A percentile compares a stretch with the other conserved stretches of the same genome.
These are phyloP conservation scores for Gaertneriomyces sp. DNA, from an alignment of 192 early-diverging fungal genomes.

Conservation along the genomic window DNA sequence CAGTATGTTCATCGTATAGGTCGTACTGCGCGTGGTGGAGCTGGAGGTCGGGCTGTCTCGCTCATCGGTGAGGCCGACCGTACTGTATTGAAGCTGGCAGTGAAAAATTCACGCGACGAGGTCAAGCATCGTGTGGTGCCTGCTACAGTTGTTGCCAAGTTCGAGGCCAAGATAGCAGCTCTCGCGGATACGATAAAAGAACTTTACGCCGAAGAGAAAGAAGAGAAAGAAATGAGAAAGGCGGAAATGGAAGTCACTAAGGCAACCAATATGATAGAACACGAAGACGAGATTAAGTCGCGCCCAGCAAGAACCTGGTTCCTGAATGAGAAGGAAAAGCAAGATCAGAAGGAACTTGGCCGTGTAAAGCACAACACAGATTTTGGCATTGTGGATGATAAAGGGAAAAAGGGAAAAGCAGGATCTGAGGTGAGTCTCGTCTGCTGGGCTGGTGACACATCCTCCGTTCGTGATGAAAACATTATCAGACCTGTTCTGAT, in stretches of 20 bases:
- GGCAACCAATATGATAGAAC: conserved; percentile 77
- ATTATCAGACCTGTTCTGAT: too few relatives aligned
- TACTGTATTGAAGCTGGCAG: conserved; percentile 84
- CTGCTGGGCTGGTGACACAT: too few relatives aligned
- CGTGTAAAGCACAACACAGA: conserved; percentile 32
- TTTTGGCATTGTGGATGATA: conserved; percentile 14
- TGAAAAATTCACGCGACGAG: conserved; percentile 74
- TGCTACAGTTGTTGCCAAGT: conserved; percentile 70
- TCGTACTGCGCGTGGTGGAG: conserved; percentile 90
- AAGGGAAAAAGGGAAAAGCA: neutral
- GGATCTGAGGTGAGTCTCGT: neutral
- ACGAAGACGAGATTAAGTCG: conserved; percentile 81
- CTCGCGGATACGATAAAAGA: conserved; percentile 51
- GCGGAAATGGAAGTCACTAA: conserved; percentile 91
- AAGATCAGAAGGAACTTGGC: conserved; percentile 52
- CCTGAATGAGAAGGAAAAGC: conserved; percentile 75
- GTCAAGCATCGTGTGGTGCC: conserved; percentile 91
- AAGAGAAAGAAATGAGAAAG: conserved; percentile 73
- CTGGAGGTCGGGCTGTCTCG: conserved; percentile 81
- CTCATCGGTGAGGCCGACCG: conserved; percentile 92
- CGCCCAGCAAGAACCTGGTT: conserved; percentile 95
- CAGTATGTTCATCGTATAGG: conserved; percentile 96
- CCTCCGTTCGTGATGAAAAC: too few relatives aligned
- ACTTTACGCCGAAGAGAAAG: conserved; percentile 51
- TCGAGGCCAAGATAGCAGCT: conserved; percentile 64